Base-by-base conservation (phyloP, 306 rosid species). In the Hylodesmum podocarpum region DNA sequence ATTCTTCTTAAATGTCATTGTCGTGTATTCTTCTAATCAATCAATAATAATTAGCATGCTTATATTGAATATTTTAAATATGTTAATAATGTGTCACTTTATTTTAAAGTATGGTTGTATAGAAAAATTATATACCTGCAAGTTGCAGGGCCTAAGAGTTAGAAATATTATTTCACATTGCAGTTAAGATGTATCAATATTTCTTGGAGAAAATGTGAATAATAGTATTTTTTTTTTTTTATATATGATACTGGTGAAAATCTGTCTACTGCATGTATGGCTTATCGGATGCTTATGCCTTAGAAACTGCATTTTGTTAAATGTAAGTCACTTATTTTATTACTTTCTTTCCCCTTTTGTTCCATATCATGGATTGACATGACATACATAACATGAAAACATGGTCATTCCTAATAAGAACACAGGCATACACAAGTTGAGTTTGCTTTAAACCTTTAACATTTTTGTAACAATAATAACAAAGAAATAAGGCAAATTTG, bases 221-320 rank as follows among this genome's bases (percentile, higher is more conserved):
- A 65, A 33, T 54, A 36, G 39, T 39, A 43, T 74, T 79, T n/a
- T n/a, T 54, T 63, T 80, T 33, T 63, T 59, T 69, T 25, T 57
- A 69, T 77, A 67, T 90, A 92, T n/a, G 99, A 79, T 86, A n/a
- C 86, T 7, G 91, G 81, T 27, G 97, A 86, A 54, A 43, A 82
- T 82, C 87, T 84, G 0, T 83, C 84, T 73, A 82, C 87, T 58
- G 97, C 97, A 78, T 95, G 89, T 72, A 97, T 95, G 85, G 91
- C 96, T 69, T 95, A 92, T 83, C 84, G 57, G 99, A 95, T 82
- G 88, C 89, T 44, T 92, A 88, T 91, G 94, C 97, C 78, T 72
- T 91, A 75, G 97, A 88, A 87, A 95, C 99, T 74, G 97, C 99
- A 67, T 75, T 89, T 62, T 95, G 83, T 90, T 95, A 54, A 89